Conservation (phyloP, 805 yeast species). For the Starmerella floris region DNA sequence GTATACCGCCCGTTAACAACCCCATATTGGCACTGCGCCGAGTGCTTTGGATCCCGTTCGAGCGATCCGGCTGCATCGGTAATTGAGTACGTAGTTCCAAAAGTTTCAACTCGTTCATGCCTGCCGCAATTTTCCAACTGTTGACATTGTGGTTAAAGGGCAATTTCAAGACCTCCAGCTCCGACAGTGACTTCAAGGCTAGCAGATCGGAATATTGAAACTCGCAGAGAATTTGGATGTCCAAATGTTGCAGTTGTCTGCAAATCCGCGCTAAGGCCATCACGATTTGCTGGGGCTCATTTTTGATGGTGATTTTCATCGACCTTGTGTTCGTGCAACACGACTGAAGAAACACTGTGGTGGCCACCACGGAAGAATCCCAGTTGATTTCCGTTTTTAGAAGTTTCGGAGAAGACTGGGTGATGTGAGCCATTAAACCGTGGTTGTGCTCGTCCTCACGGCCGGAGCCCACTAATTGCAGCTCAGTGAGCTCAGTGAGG, state of each 20-base stretch:
- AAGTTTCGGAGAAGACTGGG: slow-evolving; percentile 8
- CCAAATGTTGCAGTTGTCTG: slow-evolving; percentile 8
- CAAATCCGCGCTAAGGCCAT: slow-evolving; percentile 2
- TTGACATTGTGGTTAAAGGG: slow-evolving; percentile 15
- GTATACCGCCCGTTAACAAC: slow-evolving; percentile 16
- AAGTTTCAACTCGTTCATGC: slow-evolving; percentile 9
- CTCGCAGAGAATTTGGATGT: slow-evolving; percentile 7
- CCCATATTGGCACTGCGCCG: slow-evolving; percentile 10
- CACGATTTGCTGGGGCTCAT: slow-evolving; percentile 6
- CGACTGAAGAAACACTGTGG: slow-evolving; percentile 2
- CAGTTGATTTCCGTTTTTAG: slow-evolving; percentile 13
- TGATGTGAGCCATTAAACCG: slow-evolving; percentile 9
- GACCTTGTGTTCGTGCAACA: slow-evolving; percentile 8
- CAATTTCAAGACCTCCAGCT: slow-evolving; percentile 9
- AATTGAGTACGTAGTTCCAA: slow-evolving; percentile 8
- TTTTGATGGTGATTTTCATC: slow-evolving; percentile 11
- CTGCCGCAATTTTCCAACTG: slow-evolving; percentile 16
- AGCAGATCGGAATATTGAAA: slow-evolving; percentile 12
- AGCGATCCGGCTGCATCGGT: background rate
- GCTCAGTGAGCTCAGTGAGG: slow-evolving; percentile 10
- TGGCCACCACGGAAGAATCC: slow-evolving; percentile 8
- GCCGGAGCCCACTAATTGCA: slow-evolving; percentile 14
- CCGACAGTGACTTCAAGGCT: slow-evolving; percentile 6
- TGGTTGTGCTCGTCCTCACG: slow-evolving; percentile 8
- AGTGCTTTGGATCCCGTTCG: background rate